These are phyloP conservation scores for Hansenula lynferdii DNA, from an alignment of 1,139 yeast genomes.

Conservation along the genomic window DNA sequence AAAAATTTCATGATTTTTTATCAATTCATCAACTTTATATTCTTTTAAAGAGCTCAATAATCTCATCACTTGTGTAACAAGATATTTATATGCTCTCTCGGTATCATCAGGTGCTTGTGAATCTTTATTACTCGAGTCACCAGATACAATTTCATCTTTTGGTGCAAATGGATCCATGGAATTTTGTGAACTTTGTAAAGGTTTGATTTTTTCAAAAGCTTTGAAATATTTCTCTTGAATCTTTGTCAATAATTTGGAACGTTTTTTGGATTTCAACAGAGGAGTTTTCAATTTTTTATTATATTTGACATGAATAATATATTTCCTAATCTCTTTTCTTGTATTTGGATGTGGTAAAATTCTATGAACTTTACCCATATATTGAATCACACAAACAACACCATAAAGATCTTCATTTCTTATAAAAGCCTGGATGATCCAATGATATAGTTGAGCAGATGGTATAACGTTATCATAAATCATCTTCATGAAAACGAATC, in stretches of 20 bases:
- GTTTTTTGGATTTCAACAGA: not conserved
- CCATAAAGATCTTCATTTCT: slow-evolving; percentile 1
- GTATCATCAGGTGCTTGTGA: not conserved
- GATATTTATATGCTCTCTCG: not conserved
- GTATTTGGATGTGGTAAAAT: slow-evolving; percentile 3
- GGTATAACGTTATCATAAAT: slow-evolving; percentile 18
- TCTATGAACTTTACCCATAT: slow-evolving; percentile 8
- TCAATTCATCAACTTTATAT: not conserved
- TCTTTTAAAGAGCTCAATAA: not conserved
- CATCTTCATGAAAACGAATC: slow-evolving; percentile 20
- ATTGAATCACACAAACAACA: slow-evolving; percentile 8
- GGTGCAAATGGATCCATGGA: slow-evolving; percentile 2
- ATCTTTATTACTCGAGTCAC: not conserved
- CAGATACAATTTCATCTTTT: not conserved
- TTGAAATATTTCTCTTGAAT: not conserved
- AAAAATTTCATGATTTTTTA: not conserved
- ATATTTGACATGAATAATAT: slow-evolving; percentile 1
- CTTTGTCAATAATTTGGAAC: not conserved
- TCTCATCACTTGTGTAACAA: slow-evolving; percentile 1
- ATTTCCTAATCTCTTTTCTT: not conserved
- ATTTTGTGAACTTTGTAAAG: not conserved
- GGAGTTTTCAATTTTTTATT: not conserved
- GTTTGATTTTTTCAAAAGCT: not conserved
- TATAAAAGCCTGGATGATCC: slow-evolving; percentile 6
- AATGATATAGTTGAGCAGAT: slow-evolving; percentile 12